Percentiles rank a stretch among this genome's conserved stretches.
Conservation (phyloP, 441 rosid genomes). For the Kokia cookei region DNA sequence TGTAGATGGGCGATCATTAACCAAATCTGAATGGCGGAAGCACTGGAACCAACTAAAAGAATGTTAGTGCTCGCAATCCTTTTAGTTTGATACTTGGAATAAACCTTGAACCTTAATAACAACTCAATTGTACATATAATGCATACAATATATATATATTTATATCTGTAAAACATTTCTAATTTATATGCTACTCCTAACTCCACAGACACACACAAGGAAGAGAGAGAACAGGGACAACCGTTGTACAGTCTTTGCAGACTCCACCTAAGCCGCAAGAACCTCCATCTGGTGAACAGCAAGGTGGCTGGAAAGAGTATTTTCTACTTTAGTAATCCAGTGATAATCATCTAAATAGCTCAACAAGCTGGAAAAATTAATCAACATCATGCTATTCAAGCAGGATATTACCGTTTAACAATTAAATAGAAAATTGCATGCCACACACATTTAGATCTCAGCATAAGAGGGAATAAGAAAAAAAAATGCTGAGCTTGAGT, state of each 20-base stretch:
- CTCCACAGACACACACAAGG: not conserved
- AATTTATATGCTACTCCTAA: not conserved
- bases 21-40: conserved; percentile 61
- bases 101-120: not conserved
- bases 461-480: not conserved
- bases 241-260: conserved; percentile 73
- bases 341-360: not conserved
- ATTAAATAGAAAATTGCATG: not conserved
- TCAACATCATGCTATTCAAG: conserved; percentile 4
- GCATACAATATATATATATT: not conserved
- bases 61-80: conserved; percentile 17
- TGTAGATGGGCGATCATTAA: conserved; percentile 54
- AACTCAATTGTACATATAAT: not conserved
- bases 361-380: conserved; percentile 2
- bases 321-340: conserved; percentile 9
- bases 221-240: conserved; percentile 20
- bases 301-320: conserved; percentile 64
- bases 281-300: conserved; percentile 73
- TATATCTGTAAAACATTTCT: not conserved
- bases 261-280: conserved; percentile 54
- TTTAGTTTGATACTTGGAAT: not conserved
- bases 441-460: not conserved
- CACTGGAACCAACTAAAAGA: conserved; percentile 42
- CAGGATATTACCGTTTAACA: conserved; percentile 5
- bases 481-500: not conserved